Conservation (phyloP, 2,329 filamentous ascomycete species). For the Colletotrichum somersetense region DNA sequence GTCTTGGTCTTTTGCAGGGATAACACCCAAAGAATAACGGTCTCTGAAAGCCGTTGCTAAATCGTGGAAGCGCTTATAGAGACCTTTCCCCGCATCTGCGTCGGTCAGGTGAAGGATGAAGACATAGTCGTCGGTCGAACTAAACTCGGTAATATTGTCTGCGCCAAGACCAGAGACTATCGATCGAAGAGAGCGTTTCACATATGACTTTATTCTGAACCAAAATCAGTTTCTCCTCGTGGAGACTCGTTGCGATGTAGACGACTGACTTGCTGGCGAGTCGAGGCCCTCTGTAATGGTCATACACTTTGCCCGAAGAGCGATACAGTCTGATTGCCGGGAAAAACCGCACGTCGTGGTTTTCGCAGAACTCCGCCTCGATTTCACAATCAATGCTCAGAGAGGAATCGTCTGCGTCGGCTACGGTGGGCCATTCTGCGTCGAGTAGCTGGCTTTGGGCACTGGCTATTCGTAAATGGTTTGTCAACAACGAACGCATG, state of each 20-base stretch:
- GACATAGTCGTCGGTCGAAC: slow-evolving; percentile 55
- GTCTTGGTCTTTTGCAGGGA: slow-evolving; percentile 6
- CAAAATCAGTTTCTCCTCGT: slow-evolving; percentile 41
- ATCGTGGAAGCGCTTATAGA: slow-evolving; percentile 49
- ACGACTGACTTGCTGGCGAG: slow-evolving; percentile 51
- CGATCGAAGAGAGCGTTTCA: slow-evolving; percentile 42
- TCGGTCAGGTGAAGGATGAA: slow-evolving; percentile 55
- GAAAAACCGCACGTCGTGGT: slow-evolving; percentile 58
- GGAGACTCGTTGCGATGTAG: neutral
- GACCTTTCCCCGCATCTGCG: slow-evolving; percentile 45
- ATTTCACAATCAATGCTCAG: slow-evolving; percentile 57
- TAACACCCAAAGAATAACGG: slow-evolving; percentile 57
- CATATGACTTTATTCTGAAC: slow-evolving; percentile 26
- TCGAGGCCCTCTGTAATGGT: slow-evolving; percentile 59
- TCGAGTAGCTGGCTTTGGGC: slow-evolving; percentile 39
- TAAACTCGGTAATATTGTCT: slow-evolving; percentile 48
- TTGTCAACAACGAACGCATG: neutral
- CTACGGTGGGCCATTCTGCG: slow-evolving; percentile 41
- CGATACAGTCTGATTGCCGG: slow-evolving; percentile 60
- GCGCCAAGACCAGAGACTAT: slow-evolving; percentile 36
- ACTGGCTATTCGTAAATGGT: slow-evolving; percentile 36
- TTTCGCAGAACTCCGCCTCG: slow-evolving; percentile 53
- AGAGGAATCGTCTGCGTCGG: slow-evolving; percentile 16
- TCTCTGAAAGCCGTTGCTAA: slow-evolving; percentile 55
- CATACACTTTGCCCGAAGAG: slow-evolving; percentile 47